Evolutionary conservation across 176 grass and related monocot genomes (phyloP).

Genomic region (Oryza meyeriana): DNA sequence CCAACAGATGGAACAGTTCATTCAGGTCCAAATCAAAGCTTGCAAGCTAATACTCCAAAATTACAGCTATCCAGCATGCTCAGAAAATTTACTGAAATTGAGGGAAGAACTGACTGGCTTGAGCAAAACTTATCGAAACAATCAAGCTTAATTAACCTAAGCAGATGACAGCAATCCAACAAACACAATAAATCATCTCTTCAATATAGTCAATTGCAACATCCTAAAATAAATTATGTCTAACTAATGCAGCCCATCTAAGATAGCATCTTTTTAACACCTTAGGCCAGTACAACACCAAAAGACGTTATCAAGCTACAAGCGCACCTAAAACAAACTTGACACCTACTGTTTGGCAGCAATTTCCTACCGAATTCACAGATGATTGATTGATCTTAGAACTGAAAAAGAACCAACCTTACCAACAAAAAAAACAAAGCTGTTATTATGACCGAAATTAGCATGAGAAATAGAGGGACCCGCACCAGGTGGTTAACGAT

Average conservation of each 20-base stretch:
- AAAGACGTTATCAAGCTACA: neutral
- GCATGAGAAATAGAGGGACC: neutral
- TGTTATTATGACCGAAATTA: neutral
- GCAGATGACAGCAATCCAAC: neutral
- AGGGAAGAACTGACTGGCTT: neutral
- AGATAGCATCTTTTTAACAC: neutral
- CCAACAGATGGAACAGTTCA: neutral
- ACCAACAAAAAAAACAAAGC: neutral
- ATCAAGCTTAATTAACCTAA: neutral
- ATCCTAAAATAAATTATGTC: neutral
- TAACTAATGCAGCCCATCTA: no score
- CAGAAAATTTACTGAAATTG: neutral
- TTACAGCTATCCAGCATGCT: neutral
- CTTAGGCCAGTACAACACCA: neutral
- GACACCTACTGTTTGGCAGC: neutral
- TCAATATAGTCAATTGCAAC: neutral
- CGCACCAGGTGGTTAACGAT: constrained; percentile 95
- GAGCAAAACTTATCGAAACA: neutral
- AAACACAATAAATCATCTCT: neutral
- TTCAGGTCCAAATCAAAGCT: neutral
- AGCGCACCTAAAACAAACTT: neutral
- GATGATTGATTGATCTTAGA: neutral
- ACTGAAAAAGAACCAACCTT: no score
- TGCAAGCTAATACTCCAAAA: neutral
- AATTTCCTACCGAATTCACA: neutral